Conservation (phyloP, 805 yeast species). For the Candida tammaniensis region DNA sequence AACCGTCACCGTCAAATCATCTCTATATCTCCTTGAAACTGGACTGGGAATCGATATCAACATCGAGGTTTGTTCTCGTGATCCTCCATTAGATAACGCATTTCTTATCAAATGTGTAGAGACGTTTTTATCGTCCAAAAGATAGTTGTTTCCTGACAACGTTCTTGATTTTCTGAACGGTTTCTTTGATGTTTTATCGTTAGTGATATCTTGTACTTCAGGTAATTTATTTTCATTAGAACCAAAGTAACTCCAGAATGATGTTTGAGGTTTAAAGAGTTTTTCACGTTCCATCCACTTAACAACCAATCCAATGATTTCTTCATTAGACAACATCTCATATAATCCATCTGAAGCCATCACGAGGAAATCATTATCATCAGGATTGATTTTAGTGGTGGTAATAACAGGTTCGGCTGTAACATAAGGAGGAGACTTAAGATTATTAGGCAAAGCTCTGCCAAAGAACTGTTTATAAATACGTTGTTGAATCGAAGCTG, state of each 20-base stretch:
- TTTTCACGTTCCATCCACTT: conserved; percentile 85
- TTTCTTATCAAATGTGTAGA: conserved; percentile 92
- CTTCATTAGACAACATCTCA: conserved; percentile 89
- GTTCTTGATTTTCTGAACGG: conserved; percentile 61
- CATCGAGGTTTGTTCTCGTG: conserved; percentile 83
- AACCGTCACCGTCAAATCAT: conserved; percentile 94
- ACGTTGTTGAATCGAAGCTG: conserved; percentile 69
- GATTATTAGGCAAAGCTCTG: conserved; percentile 65
- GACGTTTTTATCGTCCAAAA: conserved; percentile 81
- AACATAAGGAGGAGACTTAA: conserved; percentile 92
- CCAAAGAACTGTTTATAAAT: conserved; percentile 80
- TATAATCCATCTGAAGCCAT: conserved; percentile 93
- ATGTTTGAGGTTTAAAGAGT: conserved; percentile 50
- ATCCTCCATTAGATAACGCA: conserved; percentile 84
- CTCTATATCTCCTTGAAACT: conserved; percentile 86
- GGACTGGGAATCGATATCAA: conserved; percentile 90
- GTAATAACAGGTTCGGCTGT: conserved; percentile 95
- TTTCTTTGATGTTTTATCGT: conserved; percentile 61
- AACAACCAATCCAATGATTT: conserved; percentile 86
- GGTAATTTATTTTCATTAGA: conserved; percentile 53
- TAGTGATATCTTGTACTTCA: conserved; percentile 59
- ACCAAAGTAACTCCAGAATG: conserved; percentile 46
- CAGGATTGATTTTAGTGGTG: conserved; percentile 69
- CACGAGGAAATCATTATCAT: conserved; percentile 79
- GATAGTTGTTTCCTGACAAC: conserved; percentile 34